Evolutionary conservation across 768 basidiomycete species (phyloP).

Genomic region (Russula emetica): DNA sequence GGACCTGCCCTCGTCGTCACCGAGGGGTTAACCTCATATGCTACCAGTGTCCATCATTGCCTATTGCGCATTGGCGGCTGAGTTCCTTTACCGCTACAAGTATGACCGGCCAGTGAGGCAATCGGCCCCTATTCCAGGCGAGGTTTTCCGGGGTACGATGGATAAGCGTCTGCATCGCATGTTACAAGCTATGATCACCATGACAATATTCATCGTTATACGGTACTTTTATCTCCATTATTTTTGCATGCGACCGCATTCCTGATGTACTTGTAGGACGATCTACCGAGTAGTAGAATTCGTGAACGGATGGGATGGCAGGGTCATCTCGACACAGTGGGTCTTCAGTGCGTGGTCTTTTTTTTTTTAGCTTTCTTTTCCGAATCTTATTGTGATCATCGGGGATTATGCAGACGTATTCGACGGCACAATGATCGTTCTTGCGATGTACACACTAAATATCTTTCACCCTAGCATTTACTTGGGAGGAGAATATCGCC

Average conservation of each 20-base stretch:
- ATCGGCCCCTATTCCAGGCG: not conserved
- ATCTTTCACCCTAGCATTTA: constrained; percentile 18
- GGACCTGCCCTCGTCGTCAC: not conserved
- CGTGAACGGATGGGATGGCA: constrained; percentile 17
- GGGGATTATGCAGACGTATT: constrained; percentile 13
- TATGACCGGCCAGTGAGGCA: constrained; percentile 11
- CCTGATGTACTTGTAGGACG: constrained; percentile 8
- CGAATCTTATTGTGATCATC: not conserved
- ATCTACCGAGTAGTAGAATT: constrained; percentile 23
- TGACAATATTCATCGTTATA: constrained; percentile 20
- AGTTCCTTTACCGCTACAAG: constrained; percentile 20
- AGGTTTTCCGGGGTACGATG: not conserved
- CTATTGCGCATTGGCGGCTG: constrained; percentile 18
- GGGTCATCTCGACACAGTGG: constrained; percentile 17
- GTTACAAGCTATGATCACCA: constrained; percentile 16
- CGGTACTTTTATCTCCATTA: constrained; percentile 1
- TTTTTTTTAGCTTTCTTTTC: not conserved
- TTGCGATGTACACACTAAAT: constrained; percentile 23
- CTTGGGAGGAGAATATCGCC: not conserved
- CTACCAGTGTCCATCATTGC: constrained; percentile 15
- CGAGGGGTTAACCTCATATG: not conserved
- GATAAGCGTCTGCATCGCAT: constrained; percentile 12
- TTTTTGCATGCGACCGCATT: not conserved
- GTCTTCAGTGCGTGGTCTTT: constrained; percentile 16
- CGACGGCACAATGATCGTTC: constrained; percentile 21